These are phyloP conservation scores for Alternaria gaisen DNA, from an alignment of 2,329 filamentous ascomycete genomes.

Conservation along the genomic window DNA sequence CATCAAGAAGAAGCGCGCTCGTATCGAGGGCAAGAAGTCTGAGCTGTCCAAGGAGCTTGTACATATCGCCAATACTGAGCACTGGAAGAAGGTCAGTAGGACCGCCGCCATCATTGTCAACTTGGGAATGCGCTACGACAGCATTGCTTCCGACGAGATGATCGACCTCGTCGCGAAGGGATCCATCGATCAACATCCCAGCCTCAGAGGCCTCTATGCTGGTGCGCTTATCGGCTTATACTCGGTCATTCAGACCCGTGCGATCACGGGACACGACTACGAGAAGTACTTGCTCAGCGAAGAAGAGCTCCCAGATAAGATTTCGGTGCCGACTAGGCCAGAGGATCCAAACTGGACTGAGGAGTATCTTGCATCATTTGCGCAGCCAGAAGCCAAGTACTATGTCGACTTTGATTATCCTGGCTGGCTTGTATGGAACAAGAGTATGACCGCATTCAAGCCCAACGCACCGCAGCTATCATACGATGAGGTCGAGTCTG, in stretches of 20 bases:
- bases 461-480: constrained; percentile 74
- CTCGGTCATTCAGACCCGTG: constrained; percentile 85
- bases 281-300: constrained; percentile 84
- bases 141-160: constrained; percentile 80
- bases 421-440: constrained; percentile 96
- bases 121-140: constrained; percentile 89
- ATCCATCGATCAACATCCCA: constrained; percentile 89
- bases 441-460: constrained; percentile 81
- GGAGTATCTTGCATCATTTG: constrained; percentile 80
- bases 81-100: constrained; percentile 95
- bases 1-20: constrained; percentile 76
- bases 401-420: constrained; percentile 92
- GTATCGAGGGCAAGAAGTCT: constrained; percentile 85
- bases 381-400: constrained; percentile 79
- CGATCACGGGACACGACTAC: constrained; percentile 85
- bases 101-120: constrained; percentile 92
- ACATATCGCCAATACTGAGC: constrained; percentile 76
- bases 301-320: constrained; percentile 78
- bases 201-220: constrained; percentile 80
- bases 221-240: constrained; percentile 80
- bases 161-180: constrained; percentile 84
- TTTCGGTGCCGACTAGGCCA: constrained; percentile 73
- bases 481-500: constrained; percentile 83
- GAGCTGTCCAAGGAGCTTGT: constrained; percentile 83
- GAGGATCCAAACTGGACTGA: constrained; percentile 81